Evolutionary conservation across 495 filamentous ascomycete species (phyloP).

Genomic region (Hypomontagnella submonticulosa): DNA sequence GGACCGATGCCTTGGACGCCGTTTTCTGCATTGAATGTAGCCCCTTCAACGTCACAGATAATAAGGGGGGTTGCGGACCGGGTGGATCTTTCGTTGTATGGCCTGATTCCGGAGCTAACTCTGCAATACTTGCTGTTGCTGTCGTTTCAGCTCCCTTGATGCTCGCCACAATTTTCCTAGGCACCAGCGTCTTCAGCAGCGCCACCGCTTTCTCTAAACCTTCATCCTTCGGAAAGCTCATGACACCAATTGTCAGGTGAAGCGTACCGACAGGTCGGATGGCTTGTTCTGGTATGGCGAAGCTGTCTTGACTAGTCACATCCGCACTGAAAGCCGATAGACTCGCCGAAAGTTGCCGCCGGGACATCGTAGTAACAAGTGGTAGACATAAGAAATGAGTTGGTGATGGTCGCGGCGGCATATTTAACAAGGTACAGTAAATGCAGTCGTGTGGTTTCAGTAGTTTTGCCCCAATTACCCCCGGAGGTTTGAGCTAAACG

Average conservation of each 20-base stretch:
- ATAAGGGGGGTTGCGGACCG: conserved; percentile 18
- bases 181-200: conserved; percentile 65
- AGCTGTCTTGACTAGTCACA: conserved; percentile 54
- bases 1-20: conserved; percentile 49
- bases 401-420: conserved; percentile 54
- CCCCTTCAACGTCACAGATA: conserved; percentile 59
- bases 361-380: conserved; percentile 70
- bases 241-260: conserved; percentile 88
- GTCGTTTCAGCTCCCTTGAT: conserved; percentile 28
- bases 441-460: not conserved
- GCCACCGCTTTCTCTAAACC: conserved; percentile 67
- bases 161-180: conserved; percentile 59
- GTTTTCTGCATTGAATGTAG: conserved; percentile 60
- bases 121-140: conserved; percentile 14
- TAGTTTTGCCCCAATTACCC: not conserved
- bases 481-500: not conserved
- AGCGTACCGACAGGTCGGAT: conserved; percentile 82
- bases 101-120: conserved; percentile 5
- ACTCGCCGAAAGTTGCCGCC: conserved; percentile 69
- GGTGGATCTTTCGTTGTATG: conserved; percentile 13
- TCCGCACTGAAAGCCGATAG: conserved; percentile 70
- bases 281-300: conserved; percentile 65
- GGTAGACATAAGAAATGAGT: conserved; percentile 93
- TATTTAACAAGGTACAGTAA: conserved; percentile 23
- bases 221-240: conserved; percentile 72